These are phyloP conservation scores for Saccharomycopsis javanensis DNA, from an alignment of 805 yeast species.

Conservation along the genomic window DNA sequence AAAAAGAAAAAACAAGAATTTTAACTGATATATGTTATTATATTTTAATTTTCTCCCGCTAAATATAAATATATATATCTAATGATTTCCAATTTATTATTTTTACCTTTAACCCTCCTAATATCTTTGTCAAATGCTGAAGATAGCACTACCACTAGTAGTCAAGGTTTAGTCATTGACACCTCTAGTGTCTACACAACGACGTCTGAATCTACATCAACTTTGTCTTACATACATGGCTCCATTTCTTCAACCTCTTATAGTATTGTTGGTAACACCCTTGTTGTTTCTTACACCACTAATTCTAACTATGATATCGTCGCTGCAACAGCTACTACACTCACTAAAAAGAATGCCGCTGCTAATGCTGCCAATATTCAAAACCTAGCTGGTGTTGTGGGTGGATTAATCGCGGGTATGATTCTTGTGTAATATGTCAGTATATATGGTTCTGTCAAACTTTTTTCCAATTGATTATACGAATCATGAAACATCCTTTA, in stretches of 20 bases:
- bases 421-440: slow-evolving; percentile 4
- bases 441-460: no score
- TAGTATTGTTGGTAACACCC: slow-evolving; percentile 16
- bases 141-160: slow-evolving; percentile 2
- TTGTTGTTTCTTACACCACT: slow-evolving; percentile 15
- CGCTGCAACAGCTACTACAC: slow-evolving; percentile 16
- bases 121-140: not conserved
- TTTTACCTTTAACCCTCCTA: not conserved
- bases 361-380: not conserved
- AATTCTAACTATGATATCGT: slow-evolving; percentile 14
- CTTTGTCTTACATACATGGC: slow-evolving; percentile 12
- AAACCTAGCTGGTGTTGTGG: not conserved
- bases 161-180: not conserved
- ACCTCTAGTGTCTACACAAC: not conserved
- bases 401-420: slow-evolving; percentile 17
- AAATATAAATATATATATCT: no score
- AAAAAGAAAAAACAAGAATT: no score
- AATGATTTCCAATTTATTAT: not conserved
- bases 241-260: slow-evolving; percentile 12
- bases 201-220: slow-evolving; percentile 8
- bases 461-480: no score
- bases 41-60: no score
- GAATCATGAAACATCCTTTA: no score
- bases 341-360: slow-evolving; percentile 3
- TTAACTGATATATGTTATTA: no score